Evolutionary conservation across 2,329 filamentous ascomycete genomes (phyloP).

Genomic region (Aureobasidium sp.): DNA sequence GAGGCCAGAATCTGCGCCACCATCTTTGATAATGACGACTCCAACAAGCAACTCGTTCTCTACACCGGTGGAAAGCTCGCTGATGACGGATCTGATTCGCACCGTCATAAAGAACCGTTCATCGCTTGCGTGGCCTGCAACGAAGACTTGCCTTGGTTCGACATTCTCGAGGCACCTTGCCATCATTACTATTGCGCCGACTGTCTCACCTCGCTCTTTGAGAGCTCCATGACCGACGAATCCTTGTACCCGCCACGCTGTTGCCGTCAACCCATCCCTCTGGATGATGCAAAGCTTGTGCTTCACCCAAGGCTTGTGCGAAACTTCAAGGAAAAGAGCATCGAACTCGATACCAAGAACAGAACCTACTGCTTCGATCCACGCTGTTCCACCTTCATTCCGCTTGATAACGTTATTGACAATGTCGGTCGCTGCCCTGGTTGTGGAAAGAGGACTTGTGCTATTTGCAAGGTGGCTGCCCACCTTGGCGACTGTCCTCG

Average conservation of each 20-base stretch:
- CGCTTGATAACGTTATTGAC: slow-evolving; percentile 24
- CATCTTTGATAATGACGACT: not conserved
- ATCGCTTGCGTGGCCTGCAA: slow-evolving; percentile 25
- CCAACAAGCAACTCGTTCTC: not conserved
- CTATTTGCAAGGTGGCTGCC: slow-evolving; percentile 41
- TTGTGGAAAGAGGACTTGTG: slow-evolving; percentile 44
- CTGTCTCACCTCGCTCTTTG: slow-evolving; percentile 45
- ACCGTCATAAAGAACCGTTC: not conserved
- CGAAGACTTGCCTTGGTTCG: slow-evolving; percentile 26
- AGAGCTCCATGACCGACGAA: slow-evolving; percentile 41
- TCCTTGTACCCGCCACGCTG: slow-evolving; percentile 51
- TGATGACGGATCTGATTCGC: not conserved
- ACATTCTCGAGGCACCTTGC: slow-evolving; percentile 26
- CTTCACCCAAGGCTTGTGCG: slow-evolving; percentile 33
- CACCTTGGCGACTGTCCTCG: slow-evolving; percentile 46
- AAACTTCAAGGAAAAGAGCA: slow-evolving; percentile 38
- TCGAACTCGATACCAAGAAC: slow-evolving; percentile 44
- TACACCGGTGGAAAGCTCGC: not conserved
- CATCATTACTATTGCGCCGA: slow-evolving; percentile 46
- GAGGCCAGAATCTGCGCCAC: slow-evolving; percentile 22
- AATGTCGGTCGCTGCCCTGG: slow-evolving; percentile 36
- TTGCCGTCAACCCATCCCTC: slow-evolving; percentile 39
- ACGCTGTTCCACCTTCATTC: slow-evolving; percentile 45
- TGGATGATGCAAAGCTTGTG: slow-evolving; percentile 30
- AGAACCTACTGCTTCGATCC: slow-evolving; percentile 45